A percentile compares a stretch with the other conserved stretches of the same genome.
phyloP scores from a whole-genome alignment of 331 rosid species.

The Quercus phellos region DNA sequence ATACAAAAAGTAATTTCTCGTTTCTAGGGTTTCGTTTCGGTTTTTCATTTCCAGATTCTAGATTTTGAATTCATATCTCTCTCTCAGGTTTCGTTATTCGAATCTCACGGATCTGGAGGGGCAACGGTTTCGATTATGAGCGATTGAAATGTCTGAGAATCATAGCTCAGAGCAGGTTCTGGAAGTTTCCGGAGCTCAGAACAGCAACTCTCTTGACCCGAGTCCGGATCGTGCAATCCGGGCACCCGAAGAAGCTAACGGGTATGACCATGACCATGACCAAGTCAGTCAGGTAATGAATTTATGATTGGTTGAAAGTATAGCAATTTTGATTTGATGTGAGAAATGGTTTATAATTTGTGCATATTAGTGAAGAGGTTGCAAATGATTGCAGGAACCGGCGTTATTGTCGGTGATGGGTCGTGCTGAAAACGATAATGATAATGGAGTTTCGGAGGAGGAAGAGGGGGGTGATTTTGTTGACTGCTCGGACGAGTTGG shows the following conservation, averaged over 20 bases:
- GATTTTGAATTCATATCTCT: not conserved
- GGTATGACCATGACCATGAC: constrained; percentile 10
- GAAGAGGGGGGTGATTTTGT: constrained; percentile 72
- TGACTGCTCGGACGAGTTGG: constrained; percentile 82
- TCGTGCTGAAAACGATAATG: constrained; percentile 6
- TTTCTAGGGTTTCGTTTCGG: constrained; percentile 10
- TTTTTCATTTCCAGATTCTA: not conserved
- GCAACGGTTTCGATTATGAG: constrained; percentile 33
- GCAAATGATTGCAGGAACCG: constrained; percentile 2
- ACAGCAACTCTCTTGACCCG: not conserved
- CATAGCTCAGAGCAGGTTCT: constrained; percentile 25
- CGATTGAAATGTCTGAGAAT: constrained; percentile 59
- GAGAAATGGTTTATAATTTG: too few relatives aligned
- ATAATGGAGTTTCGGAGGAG: constrained; percentile 28
- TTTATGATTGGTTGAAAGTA: too few relatives aligned
- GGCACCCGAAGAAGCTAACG: constrained; percentile 30
- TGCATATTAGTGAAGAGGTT: not conserved
- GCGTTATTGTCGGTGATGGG: constrained; percentile 18
- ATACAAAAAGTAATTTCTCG: not conserved
- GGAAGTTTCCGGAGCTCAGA: constrained; percentile 14
- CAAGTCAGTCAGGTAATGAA: constrained; percentile 15
- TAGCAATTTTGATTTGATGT: too few relatives aligned
- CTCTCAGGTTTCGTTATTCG: too few relatives aligned
- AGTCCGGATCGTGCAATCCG: constrained; percentile 16
- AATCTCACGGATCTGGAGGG: not conserved